Base-by-base conservation (phyloP, 2,329 filamentous ascomycete species). In the Pestalotiopsis sp. region DNA sequence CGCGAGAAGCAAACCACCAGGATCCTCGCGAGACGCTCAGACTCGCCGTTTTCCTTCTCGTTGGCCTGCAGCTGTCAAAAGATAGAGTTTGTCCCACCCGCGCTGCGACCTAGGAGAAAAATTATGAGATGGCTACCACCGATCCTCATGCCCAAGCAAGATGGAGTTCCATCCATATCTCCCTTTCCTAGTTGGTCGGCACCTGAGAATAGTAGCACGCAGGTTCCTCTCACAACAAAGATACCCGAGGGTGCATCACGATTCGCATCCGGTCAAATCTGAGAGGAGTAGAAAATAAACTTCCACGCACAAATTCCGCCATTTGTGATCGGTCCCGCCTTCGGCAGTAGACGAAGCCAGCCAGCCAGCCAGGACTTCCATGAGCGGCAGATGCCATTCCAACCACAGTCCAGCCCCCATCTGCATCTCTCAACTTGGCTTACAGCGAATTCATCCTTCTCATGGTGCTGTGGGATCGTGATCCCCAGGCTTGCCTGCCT, bases 61-160 rank as follows among this genome's bases (percentile, higher is more conserved):
- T 52, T 52, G 45, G 45, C 41, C 61, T 64, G 61, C 61, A 64
- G 61, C 38, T 64, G 61, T 64, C 61, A 62, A 62, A 62, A 64
- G 61, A 64, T 64, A 64, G 38, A 64, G 38, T 64, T 64, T 31
- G 61, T 64, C 36, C 61, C 61, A 64, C 61, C 39, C 61, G 12
- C 41, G 61, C 41, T 64, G 25, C 38, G 61, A 64, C 61, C 38
- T 49, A 64, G 61, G 61, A 64, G 39, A 64, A 64, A 36, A 36
- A n/a, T 49, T 38, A 41, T n/a, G 61, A 64, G 57, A 36, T 59
- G 57, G 57, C 23, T 27, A 36, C 27, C 14, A 36, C 56, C 23
- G 57, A 27, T 27, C 38, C 39, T 36, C 61, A 36, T 39, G 39
- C 38, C 38, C 39, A 41, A 39, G 23, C 57, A 36, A 14, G 25